Base-by-base conservation (phyloP, 768 basidiomycete genomes). In the Pulveroboletus sp. region DNA sequence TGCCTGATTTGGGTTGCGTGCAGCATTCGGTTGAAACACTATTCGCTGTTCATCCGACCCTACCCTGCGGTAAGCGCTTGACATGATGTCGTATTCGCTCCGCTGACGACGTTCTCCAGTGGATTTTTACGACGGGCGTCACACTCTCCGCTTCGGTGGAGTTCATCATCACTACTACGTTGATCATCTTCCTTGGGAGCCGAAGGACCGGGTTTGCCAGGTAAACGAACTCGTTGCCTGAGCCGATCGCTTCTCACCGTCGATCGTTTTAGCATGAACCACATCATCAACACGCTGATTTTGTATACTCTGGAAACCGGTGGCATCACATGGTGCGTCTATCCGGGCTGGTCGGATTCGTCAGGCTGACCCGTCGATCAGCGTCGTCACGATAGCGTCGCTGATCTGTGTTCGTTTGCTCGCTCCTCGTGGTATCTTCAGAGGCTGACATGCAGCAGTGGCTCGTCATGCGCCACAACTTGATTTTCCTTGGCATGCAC, bases 251-350 rank as follows among this genome's bases (percentile, higher is more conserved):
- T 36, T 17, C 39, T 52, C 28, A 56, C 21, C 21, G 21, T 21
- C 21, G 8, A 13, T 46, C 0, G 1, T 13, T 30, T 6, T 2
- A 79, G 78, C 51, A 65, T 81, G 64, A 76, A 76, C 46, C 70
- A 73, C 30, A 57, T 80, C 32, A 68, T 81, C 39, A 79, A 80
- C 50, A 62, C 67, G 0, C 57, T 80, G 54, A 76, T 80, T 44
- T 53, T 77, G 2, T 80, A 81, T 49, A 74, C 78, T 0, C 68
- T 81, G 30, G 80, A 81, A 56, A 78, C 74, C 14, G 80, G 79
- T 36, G 61, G 72, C 4, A 39, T 80, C 17, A 80, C 80, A 24
- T 73, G 71, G 74, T 72, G 49, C 4, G 55, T 48, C 27, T 7
- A 13, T 21, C 21, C 1, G 1, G 31, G 33, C 15, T 2, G 8